These are phyloP conservation scores for Capronia coronata DNA, from an alignment of 2,329 filamentous ascomycete species.

Conservation along the genomic window DNA sequence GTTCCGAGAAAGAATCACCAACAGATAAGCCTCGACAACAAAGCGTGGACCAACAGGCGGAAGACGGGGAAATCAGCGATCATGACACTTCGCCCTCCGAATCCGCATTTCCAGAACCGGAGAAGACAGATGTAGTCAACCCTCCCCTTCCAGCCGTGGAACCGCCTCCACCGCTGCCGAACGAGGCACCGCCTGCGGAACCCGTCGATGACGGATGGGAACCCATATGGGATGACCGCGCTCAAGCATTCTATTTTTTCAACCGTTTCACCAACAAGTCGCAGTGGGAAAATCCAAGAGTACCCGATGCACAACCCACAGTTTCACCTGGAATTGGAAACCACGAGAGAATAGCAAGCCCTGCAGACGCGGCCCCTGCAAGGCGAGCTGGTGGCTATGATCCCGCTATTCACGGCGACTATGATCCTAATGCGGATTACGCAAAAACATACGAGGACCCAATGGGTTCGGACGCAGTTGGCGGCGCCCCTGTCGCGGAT, in stretches of 20 bases:
- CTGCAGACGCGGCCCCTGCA: conserved; percentile 35
- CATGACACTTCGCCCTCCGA: conserved; percentile 6
- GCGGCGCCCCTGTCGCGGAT: conserved; percentile 35
- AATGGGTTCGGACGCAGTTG: conserved; percentile 32
- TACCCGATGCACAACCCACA: conserved; percentile 45
- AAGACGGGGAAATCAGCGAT: conserved; percentile 19
- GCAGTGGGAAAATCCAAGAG: conserved; percentile 82
- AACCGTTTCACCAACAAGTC: conserved; percentile 69
- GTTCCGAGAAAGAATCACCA: conserved; percentile 21
- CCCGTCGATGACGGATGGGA: conserved; percentile 67
- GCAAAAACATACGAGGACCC: conserved; percentile 53
- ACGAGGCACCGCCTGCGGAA: conserved; percentile 45
- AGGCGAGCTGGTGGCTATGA: conserved; percentile 68
- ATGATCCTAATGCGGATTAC: conserved; percentile 94
- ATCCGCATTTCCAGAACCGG: conserved; percentile 6
- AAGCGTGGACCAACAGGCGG: conserved; percentile 4
- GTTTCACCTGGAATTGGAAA: conserved; percentile 29
- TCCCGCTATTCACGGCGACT: conserved; percentile 90
- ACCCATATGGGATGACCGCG: conserved; percentile 64
- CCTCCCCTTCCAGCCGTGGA: conserved; percentile 40
- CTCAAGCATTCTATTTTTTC: conserved; percentile 72
- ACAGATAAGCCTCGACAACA: conserved; percentile 5
- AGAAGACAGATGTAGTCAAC: conserved; percentile 5
- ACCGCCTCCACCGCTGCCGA: conserved; percentile 46
- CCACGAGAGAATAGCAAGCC: conserved; percentile 32